Base-by-base conservation (phyloP, 192 early-diverging fungal genomes). In the Phycomyces blakesleeanus region DNA sequence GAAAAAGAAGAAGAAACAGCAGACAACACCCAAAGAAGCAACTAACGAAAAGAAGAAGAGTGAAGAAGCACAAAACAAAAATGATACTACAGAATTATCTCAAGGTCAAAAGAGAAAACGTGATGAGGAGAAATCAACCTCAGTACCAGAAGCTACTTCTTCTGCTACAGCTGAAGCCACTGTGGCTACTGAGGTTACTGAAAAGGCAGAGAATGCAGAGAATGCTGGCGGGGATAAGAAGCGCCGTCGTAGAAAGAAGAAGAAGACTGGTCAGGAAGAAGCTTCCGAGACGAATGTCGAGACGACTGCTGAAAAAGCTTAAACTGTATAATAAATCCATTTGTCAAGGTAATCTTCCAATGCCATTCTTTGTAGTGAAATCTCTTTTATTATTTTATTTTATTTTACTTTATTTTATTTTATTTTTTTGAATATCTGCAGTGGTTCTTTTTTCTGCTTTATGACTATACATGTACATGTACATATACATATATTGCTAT, bases 1-100 rank as follows among this genome's bases (percentile, higher is more conserved):
- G 44, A 97, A 93, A 74, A 97, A 93, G 81, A 80, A 47, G 44
- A 47, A 18, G 11, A 47, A 47, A 41, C n/a, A n/a, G n/a, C n/a
- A n/a, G n/a, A n/a, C n/a, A n/a, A n/a, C n/a, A n/a, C n/a, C n/a
- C n/a, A n/a, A n/a, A n/a, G n/a, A n/a, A n/a, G n/a, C n/a, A 7
- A 18, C 44, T 12, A 47, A 14, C 3, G 44, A 47, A 18, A 47
- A 47, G 44, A 11, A 18, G 44, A 47, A 47, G 44, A 34, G 29
- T 7, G 7, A 34, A 34, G 3, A 2, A 34, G 29, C 29, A 34
- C 29, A 34, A n/a, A n/a, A n/a, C n/a, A n/a, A n/a, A n/a, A n/a
- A n/a, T n/a, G n/a, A n/a, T n/a, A n/a, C n/a, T n/a, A n/a, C n/a
- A n/a, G n/a, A n/a, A n/a, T n/a, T n/a, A n/a, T n/a, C n/a, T n/a